phyloP scores from a whole-genome alignment of 2,329 filamentous ascomycete genomes.

The Orbilia blumenaviensis region DNA sequence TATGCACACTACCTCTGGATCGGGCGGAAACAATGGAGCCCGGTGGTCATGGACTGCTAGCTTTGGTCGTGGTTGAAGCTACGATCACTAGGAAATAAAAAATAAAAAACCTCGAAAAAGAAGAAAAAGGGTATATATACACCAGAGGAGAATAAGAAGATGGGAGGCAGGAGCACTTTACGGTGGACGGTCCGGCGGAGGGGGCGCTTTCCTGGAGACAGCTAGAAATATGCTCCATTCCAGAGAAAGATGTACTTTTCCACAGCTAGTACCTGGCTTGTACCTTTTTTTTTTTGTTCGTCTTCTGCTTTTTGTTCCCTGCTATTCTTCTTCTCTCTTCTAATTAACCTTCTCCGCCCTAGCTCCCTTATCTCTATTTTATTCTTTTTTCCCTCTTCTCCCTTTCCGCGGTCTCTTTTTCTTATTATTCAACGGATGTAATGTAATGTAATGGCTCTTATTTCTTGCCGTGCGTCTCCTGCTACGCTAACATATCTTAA shows the following conservation, averaged over 20 bases:
- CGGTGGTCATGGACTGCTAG: slow-evolving; percentile 44
- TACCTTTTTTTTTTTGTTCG: slow-evolving; percentile 18
- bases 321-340: background rate
- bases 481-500: background rate
- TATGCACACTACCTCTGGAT: slow-evolving; percentile 41
- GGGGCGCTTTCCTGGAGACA: background rate
- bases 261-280: background rate
- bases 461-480: background rate
- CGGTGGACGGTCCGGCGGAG: slow-evolving; percentile 15
- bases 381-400: background rate
- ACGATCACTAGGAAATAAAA: background rate
- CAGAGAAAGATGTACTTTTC: background rate
- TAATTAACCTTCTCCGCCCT: background rate
- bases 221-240: background rate
- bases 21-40: slow-evolving; percentile 32
- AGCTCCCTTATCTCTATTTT: background rate
- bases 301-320: background rate
- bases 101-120: background rate
- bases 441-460: slow-evolving; percentile 11
- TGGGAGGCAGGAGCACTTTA: slow-evolving; percentile 1
- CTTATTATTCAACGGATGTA: background rate
- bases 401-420: background rate
- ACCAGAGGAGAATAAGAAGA: background rate
- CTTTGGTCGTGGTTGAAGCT: slow-evolving; percentile 24
- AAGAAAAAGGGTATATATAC: background rate